These are phyloP conservation scores for Pichia cephalocereana DNA, from an alignment of 805 yeast genomes.

Conservation along the genomic window DNA sequence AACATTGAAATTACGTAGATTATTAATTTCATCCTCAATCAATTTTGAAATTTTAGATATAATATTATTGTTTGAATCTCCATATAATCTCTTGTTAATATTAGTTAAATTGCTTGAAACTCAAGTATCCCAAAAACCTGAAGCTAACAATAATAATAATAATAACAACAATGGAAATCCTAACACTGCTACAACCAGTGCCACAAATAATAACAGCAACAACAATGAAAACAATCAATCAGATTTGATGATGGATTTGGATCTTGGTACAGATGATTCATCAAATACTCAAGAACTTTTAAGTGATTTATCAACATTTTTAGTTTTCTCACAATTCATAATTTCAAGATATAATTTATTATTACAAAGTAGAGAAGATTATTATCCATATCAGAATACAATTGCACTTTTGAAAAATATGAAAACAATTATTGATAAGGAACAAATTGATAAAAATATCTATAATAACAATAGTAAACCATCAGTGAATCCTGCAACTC, in stretches of 20 bases:
- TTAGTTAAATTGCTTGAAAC: conserved; percentile 45
- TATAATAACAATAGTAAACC: not conserved
- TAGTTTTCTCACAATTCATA: conserved; percentile 33
- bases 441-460: not conserved
- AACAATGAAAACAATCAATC: conserved; percentile 8
- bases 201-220: no score
- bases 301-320: conserved; percentile 56
- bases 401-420: conserved; percentile 4
- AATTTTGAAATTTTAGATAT: conserved; percentile 33
- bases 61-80: conserved; percentile 33
- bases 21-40: conserved; percentile 42
- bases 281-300: conserved; percentile 52
- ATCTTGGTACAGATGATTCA: conserved; percentile 45
- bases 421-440: not conserved
- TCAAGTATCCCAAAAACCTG: conserved; percentile 19
- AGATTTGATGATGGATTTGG: conserved; percentile 20
- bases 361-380: not conserved
- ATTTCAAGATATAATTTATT: conserved; percentile 12
- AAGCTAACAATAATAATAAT: not conserved
- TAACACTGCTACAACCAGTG: no score
- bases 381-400: not conserved
- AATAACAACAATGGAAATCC: no score
- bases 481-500: not conserved
- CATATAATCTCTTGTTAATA: conserved; percentile 33
- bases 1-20: conserved; percentile 35